Conservation (phyloP, 805 yeast genomes). For the Brettanomyces nanus region DNA sequence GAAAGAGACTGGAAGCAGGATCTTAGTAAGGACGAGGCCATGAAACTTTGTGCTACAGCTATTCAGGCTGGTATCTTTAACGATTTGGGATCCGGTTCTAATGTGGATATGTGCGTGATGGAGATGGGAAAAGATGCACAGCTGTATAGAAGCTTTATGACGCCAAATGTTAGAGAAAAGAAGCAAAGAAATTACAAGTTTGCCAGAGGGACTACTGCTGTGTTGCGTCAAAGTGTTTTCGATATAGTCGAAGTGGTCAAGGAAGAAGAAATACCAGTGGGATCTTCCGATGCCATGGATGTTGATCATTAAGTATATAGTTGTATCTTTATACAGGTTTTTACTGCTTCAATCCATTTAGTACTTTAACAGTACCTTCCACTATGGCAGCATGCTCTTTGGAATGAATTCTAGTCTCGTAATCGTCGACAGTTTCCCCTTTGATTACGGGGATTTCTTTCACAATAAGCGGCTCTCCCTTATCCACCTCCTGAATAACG, state of each 20-base stretch:
- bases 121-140: constrained; percentile 85
- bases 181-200: constrained; percentile 82
- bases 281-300: constrained; percentile 3
- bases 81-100: constrained; percentile 97
- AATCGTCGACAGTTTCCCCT: constrained; percentile 70
- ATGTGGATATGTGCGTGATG: constrained; percentile 96
- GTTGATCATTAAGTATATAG: background rate
- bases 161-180: constrained; percentile 80
- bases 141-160: constrained; percentile 75
- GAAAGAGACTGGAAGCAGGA: constrained; percentile 82
- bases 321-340: too few species aligned
- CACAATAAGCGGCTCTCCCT: constrained; percentile 83
- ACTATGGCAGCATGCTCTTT: constrained; percentile 89
- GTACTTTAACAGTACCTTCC: constrained; percentile 71
- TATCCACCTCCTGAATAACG: constrained; percentile 93
- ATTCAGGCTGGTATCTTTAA: constrained; percentile 98
- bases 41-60: constrained; percentile 82
- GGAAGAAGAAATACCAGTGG: constrained; percentile 28
- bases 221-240: constrained; percentile 60
- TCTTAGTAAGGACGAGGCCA: constrained; percentile 82
- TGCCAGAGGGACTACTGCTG: constrained; percentile 89
- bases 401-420: constrained; percentile 75
- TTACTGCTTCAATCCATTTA: constrained; percentile 26
- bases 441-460: constrained; percentile 64
- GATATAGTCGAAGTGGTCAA: constrained; percentile 64